phyloP scores from a whole-genome alignment of 2,329 filamentous ascomycete genomes.

The Hirsutella rhossiliensis region DNA sequence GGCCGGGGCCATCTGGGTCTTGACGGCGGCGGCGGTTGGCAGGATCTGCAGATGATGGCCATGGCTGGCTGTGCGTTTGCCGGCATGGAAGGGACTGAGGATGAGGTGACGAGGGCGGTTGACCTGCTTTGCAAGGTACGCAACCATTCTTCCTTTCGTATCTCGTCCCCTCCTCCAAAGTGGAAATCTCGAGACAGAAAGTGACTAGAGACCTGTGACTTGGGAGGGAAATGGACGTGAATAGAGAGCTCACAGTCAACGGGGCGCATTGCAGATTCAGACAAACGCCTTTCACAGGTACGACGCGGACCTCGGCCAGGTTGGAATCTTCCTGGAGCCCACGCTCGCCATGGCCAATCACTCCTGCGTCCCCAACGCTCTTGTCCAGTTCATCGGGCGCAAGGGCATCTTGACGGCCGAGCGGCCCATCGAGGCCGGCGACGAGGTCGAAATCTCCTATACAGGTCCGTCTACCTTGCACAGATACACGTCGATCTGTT shows the following conservation, averaged over 20 bases:
- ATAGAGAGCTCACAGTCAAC: constrained; percentile 1
- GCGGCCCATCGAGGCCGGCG: constrained; percentile 32
- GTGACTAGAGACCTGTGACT: too few species aligned
- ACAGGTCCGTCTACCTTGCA: constrained; percentile 32
- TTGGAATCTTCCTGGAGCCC: constrained; percentile 44
- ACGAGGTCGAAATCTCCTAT: constrained; percentile 51
- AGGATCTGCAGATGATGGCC: constrained; percentile 37
- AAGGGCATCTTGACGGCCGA: constrained; percentile 38
- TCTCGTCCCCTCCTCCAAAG: not conserved
- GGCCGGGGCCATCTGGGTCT: constrained; percentile 8
- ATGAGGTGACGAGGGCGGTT: constrained; percentile 24
- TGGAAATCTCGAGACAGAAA: not conserved
- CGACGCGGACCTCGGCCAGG: constrained; percentile 38
- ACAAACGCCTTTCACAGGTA: constrained; percentile 49
- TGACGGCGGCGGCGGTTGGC: constrained; percentile 27
- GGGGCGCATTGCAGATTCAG: constrained; percentile 32
- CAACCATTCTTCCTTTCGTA: not conserved
- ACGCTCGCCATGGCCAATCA: constrained; percentile 49
- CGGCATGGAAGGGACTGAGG: constrained; percentile 16
- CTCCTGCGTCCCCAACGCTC: constrained; percentile 48
- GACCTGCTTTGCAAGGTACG: constrained; percentile 42
- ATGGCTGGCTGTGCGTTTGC: constrained; percentile 28
- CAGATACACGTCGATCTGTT: not conserved
- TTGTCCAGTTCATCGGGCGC: constrained; percentile 42
- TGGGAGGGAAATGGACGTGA: not conserved